Percentiles rank a stretch among this genome's conserved stretches.
Conservation (phyloP, 2,329 filamentous ascomycete genomes). For the Lachnellula willkommii region DNA sequence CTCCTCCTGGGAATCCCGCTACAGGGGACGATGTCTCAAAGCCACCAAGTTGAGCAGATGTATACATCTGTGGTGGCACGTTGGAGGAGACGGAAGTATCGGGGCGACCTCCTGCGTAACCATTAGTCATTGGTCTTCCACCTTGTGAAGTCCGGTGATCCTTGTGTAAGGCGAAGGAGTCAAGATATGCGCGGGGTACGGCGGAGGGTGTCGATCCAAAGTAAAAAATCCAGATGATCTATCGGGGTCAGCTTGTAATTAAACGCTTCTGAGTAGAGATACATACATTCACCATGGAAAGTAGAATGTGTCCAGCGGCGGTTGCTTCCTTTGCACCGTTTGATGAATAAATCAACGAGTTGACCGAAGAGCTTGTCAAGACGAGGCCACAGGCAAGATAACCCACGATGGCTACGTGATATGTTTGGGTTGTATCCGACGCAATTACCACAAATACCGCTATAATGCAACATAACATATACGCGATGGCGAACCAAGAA, state of each 20-base stretch:
- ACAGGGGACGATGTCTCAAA: conserved; percentile 95
- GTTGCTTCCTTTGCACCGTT: conserved; percentile 74
- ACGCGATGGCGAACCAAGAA: conserved; percentile 86
- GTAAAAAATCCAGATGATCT: conserved; percentile 99
- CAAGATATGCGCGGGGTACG: conserved; percentile 81
- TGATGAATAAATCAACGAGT: conserved; percentile 74
- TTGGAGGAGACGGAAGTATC: conserved; percentile 76
- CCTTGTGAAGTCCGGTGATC: conserved; percentile 45
- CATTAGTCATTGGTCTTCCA: conserved; percentile 55
- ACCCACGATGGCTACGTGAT: conserved; percentile 85
- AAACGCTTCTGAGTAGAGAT: neutral
- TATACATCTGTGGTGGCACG: conserved; percentile 92
- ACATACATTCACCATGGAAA: conserved; percentile 87
- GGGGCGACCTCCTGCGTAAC: conserved; percentile 67
- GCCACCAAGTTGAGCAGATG: conserved; percentile 86
- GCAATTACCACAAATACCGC: conserved; percentile 79
- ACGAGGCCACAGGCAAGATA: conserved; percentile 81
- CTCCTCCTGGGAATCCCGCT: conserved; percentile 28
- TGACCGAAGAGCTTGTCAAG: conserved; percentile 79
- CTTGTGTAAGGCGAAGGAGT: conserved; percentile 92
- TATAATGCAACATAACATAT: conserved; percentile 75
- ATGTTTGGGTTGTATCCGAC: conserved; percentile 77
- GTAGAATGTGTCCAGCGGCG: conserved; percentile 85
- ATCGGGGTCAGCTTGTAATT: conserved; percentile 11
- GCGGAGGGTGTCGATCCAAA: conserved; percentile 90